Base-by-base conservation (phyloP, 306 rosid genomes). In the Hippophae rhamnoides region DNA sequence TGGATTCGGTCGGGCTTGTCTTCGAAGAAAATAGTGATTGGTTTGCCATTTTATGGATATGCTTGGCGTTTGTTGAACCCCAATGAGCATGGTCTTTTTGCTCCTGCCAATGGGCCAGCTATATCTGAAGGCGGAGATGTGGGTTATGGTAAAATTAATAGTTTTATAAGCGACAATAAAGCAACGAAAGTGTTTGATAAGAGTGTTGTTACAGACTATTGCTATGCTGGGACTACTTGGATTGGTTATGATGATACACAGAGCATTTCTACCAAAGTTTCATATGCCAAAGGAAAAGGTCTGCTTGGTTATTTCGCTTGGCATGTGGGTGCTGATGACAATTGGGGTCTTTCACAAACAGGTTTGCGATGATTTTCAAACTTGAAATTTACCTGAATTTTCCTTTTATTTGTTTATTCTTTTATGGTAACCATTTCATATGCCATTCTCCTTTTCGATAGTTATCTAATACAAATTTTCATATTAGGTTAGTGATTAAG, bases 271-370 rank as follows among this genome's bases (percentile, higher is more conserved):
- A 43, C 63, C 38, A 78, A 78, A 65, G 79, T 78, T 65, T 10
- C 57, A 2, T 78, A 78, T 62, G 79, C 75, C 0, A 78, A 78
- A 44, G 48, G 18, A 25, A 65, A 41, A 25, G 72, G 52, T 1
- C 54, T 78, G 69, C 76, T 69, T 27, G 82, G 79, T 26, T 73
- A 78, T 70, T 78, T 73, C 58, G 78, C 72, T 1, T 77, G 82
- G 82, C 78, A 73, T 41, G 60, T 59, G 5, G 69, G 69, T 4
- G 62, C 47, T 2, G 78, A 74, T 45, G 7, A 5, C 11, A 41
- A 55, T 9, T 58, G 50, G 63, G 14, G 57, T 68, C 78, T 73
- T 6, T 62, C 78, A 38, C 47, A 57, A 57, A 47, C 18, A 12
- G 73, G 69, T 67, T 6, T 9, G 23, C 38, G 9, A 12, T 2